These are phyloP conservation scores for Nakazawaea ambrosiae DNA, from an alignment of 805 yeast species.

Conservation along the genomic window DNA sequence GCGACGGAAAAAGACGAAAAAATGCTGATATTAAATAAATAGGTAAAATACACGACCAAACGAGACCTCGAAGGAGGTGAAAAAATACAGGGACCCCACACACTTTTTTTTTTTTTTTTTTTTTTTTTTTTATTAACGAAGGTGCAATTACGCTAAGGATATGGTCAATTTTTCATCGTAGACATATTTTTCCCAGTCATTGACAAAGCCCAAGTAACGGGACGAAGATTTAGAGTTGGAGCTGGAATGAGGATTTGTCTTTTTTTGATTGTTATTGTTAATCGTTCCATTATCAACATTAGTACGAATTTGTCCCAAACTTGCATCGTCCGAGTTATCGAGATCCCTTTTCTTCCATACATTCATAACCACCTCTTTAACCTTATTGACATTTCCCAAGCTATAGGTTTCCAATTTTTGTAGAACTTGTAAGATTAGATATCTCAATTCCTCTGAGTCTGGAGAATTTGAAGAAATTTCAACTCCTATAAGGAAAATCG, in stretches of 20 bases:
- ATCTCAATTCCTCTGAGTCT: constrained; percentile 20
- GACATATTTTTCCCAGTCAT: constrained; percentile 28
- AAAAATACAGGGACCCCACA: too few relatives aligned
- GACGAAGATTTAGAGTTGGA: background rate
- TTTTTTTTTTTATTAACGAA: background rate
- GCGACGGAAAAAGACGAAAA: too few relatives aligned
- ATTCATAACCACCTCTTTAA: constrained; percentile 17
- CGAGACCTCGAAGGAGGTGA: too few relatives aligned
- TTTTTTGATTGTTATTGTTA: background rate
- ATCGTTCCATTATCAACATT: background rate
- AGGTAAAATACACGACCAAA: too few relatives aligned
- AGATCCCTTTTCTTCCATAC: constrained; percentile 27
- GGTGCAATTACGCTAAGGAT: constrained; percentile 18
- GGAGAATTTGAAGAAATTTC: constrained; percentile 19
- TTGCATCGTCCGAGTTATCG: constrained; percentile 15
- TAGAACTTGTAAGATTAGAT: constrained; percentile 20
- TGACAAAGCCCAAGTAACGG: constrained; percentile 15
- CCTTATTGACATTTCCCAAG: constrained; percentile 24
- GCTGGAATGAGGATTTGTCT: background rate
- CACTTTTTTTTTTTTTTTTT: constrained; percentile 5
- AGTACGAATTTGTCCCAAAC: constrained; percentile 1
- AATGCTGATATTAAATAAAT: too few relatives aligned
- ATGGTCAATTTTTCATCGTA: constrained; percentile 21
- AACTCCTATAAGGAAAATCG: constrained; percentile 21
- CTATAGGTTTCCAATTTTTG: constrained; percentile 20